Evolutionary conservation across 1,284 basidiomycete genomes (phyloP).

Genomic region (Cryptococcus hybrid): DNA sequence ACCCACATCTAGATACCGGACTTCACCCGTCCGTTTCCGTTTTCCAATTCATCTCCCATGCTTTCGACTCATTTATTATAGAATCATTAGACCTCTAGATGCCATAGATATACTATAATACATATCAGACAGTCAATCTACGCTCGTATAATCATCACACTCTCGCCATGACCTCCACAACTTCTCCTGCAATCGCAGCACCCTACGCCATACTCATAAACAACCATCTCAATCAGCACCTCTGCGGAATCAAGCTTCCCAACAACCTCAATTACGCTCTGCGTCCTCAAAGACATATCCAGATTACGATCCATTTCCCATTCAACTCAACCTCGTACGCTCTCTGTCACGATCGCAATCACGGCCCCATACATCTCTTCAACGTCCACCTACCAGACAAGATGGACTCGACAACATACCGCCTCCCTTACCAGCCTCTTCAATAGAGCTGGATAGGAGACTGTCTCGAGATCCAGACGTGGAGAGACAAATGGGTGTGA

Average conservation of each 20-base stretch:
- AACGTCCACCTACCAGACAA: slow-evolving; percentile 13
- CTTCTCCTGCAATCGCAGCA: no score
- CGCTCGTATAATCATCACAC: no score
- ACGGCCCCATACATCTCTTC: slow-evolving; percentile 4
- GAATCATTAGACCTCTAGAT: background rate
- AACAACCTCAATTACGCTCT: no score
- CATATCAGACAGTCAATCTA: no score
- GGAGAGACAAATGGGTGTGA: slow-evolving; percentile 22
- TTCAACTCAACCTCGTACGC: slow-evolving; percentile 8
- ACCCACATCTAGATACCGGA: background rate
- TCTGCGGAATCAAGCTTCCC: no score
- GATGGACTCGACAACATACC: slow-evolving; percentile 36
- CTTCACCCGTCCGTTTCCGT: background rate
- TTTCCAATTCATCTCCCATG: background rate
- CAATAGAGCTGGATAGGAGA: slow-evolving; percentile 16
- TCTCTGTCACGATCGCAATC: slow-evolving; percentile 6
- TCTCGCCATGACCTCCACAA: no score
- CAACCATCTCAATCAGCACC: no score
- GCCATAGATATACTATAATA: background rate
- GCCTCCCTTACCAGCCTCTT: slow-evolving; percentile 8
- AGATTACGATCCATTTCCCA: slow-evolving; percentile 13
- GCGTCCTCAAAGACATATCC: background rate
- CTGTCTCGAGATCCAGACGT: slow-evolving; percentile 28
- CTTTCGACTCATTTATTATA: background rate
- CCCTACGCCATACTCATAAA: no score